phyloP scores from a whole-genome alignment of 1,284 basidiomycete genomes.

The Meripilus lineatus region DNA sequence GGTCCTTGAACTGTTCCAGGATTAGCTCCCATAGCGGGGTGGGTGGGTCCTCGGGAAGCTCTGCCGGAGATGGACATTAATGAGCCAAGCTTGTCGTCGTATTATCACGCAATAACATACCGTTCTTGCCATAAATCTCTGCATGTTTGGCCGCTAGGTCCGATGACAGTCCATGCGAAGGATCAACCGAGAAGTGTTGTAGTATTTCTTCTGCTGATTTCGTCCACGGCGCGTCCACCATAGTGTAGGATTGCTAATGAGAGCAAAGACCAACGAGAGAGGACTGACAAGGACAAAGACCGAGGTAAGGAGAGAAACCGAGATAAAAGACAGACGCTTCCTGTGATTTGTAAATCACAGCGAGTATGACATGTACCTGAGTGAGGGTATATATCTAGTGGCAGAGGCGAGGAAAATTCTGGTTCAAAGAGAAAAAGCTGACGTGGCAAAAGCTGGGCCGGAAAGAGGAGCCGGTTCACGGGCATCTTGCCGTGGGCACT shows the following conservation, averaged over 20 bases:
- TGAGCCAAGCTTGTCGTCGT: no score
- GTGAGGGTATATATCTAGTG: no score
- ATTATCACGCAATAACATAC: no score
- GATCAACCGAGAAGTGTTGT: slow-evolving; percentile 60
- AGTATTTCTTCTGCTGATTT: slow-evolving; percentile 57
- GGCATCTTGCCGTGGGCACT: no score
- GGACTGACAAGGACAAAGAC: background rate
- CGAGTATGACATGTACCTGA: background rate
- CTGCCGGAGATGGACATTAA: slow-evolving; percentile 45
- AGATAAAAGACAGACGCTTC: background rate
- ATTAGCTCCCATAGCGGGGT: slow-evolving; percentile 93
- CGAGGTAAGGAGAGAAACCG: background rate
- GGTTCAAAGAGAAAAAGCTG: no score
- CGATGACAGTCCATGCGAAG: slow-evolving; percentile 48
- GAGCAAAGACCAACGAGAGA: slow-evolving; percentile 5
- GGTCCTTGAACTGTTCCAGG: slow-evolving; percentile 97
- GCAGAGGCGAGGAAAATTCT: no score
- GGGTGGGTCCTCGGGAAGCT: slow-evolving; percentile 84
- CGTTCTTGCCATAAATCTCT: slow-evolving; percentile 81
- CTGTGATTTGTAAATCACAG: background rate
- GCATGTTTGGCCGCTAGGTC: slow-evolving; percentile 68
- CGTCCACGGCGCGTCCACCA: slow-evolving; percentile 70
- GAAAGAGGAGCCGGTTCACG: no score
- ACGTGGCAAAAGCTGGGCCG: no score
- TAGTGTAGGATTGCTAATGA: slow-evolving; percentile 20